Percentiles rank a stretch among this genome's conserved stretches.
phyloP scores from a whole-genome alignment of 192 early-diverging fungal genomes.

The Thamnidium elegans region DNA sequence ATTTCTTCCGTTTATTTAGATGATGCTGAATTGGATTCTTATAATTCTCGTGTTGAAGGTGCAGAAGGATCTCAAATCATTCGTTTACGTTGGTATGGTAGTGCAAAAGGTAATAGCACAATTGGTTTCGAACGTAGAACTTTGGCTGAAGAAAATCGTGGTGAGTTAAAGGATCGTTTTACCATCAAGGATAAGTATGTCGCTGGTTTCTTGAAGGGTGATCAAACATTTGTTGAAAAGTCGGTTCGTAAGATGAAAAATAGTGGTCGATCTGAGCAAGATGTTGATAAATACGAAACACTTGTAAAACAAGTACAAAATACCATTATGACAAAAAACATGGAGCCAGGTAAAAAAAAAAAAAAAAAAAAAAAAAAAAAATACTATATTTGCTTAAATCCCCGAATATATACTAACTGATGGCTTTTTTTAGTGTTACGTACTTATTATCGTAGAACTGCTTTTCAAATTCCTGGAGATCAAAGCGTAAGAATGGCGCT shows the following conservation, averaged over 20 bases:
- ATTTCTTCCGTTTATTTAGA: conserved; percentile 95
- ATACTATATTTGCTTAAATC: background rate
- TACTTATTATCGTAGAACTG: conserved; percentile 95
- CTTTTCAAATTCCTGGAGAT: conserved; percentile 99
- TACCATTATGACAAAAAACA: conserved; percentile 61
- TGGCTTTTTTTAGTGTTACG: conserved; percentile 56
- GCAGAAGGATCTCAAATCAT: conserved; percentile 87
- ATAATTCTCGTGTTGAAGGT: conserved; percentile 82
- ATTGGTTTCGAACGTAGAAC: conserved; percentile 61
- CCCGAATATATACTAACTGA: background rate
- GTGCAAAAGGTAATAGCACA: conserved; percentile 22
- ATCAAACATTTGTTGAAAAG: conserved; percentile 65
- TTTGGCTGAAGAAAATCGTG: conserved; percentile 80
- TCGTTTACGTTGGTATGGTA: conserved; percentile 92
- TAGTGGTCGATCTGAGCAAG: conserved; percentile 68
- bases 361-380: conserved; percentile 12
- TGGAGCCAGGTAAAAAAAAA: conserved; percentile 61
- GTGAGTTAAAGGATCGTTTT: conserved; percentile 91
- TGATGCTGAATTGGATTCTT: conserved; percentile 84
- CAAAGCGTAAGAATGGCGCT: conserved; percentile 90
- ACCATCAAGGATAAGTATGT: conserved; percentile 92
- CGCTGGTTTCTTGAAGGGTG: conserved; percentile 80
- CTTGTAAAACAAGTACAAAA: conserved; percentile 72
- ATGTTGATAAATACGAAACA: conserved; percentile 65
- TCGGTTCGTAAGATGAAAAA: conserved; percentile 75